A percentile compares a stretch with the other conserved stretches of the same genome.
These are phyloP conservation scores for Gypsophila paniculata DNA, from an alignment of 179 eudicot species.

Conservation along the genomic window DNA sequence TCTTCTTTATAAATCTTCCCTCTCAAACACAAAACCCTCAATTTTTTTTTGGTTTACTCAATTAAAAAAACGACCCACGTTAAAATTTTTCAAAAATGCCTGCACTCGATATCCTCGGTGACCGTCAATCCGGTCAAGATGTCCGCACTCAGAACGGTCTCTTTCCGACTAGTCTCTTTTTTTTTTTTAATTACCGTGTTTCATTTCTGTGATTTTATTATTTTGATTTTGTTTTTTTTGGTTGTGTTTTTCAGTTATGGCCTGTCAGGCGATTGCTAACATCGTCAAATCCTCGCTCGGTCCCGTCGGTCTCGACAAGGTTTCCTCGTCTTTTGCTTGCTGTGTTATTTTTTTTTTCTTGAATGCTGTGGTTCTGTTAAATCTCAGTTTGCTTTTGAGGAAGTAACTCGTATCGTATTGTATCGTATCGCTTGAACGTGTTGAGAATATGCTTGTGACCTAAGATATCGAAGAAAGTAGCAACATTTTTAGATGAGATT, in stretches of 20 bases:
- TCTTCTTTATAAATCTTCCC: not conserved
- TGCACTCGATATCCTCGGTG: conserved; percentile 55
- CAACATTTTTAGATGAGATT: too few species aligned
- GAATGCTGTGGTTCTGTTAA: not conserved
- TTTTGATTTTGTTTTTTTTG: not conserved
- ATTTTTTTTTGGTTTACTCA: not conserved
- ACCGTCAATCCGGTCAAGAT: conserved; percentile 70
- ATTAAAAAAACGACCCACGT: too few species aligned
- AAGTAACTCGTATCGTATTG: too few species aligned
- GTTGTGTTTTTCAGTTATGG: conserved; percentile 57
- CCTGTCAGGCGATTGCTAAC: conserved; percentile 85
- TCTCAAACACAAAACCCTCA: not conserved
- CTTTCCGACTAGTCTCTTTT: not conserved
- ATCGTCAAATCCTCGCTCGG: conserved; percentile 96
- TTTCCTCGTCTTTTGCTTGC: conserved; percentile 27
- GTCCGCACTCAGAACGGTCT: conserved; percentile 68
- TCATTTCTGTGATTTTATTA: not conserved
- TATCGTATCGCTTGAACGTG: too few species aligned
- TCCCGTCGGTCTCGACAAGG: conserved; percentile 98
- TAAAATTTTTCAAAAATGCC: conserved; percentile 19
- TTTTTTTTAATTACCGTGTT: not conserved
- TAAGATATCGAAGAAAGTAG: not conserved
- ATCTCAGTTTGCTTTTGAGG: not conserved
- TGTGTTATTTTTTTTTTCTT: not conserved
- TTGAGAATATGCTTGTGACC: too few species aligned